Evolutionary conservation across 805 yeast genomes (phyloP).

Genomic region (Lipomyces spencermartinsiae): DNA sequence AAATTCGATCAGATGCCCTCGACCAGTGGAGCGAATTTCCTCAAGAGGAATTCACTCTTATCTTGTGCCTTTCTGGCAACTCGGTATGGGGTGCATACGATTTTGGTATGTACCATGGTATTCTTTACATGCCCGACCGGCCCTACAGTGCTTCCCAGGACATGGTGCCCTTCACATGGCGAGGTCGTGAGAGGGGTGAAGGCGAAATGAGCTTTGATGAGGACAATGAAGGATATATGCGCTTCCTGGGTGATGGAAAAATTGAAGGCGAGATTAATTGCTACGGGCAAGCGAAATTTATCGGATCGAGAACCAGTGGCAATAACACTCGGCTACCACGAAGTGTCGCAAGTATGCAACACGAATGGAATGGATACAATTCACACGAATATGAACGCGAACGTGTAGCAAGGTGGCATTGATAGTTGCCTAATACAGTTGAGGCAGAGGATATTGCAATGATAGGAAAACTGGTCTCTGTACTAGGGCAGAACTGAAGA

Average conservation of each 20-base stretch:
- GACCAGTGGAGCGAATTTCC: constrained; percentile 4
- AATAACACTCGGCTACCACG: constrained; percentile 6
- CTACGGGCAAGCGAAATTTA: constrained; percentile 5
- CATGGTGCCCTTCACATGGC: constrained; percentile 11
- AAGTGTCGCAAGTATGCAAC: constrained; percentile 7
- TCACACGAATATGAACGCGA: constrained; percentile 4
- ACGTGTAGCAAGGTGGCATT: constrained; percentile 9
- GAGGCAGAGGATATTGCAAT: constrained; percentile 1
- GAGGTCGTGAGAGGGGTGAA: constrained; percentile 9
- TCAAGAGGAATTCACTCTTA: constrained; percentile 10
- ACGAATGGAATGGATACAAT: constrained; percentile 10
- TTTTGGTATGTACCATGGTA: constrained; percentile 5
- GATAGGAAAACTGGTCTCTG: background rate
- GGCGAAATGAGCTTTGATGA: constrained; percentile 8
- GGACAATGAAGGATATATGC: constrained; percentile 7
- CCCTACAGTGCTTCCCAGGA: constrained; percentile 1
- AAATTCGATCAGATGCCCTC: constrained; percentile 5
- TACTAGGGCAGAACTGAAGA: constrained; percentile 5
- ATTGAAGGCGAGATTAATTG: constrained; percentile 7
- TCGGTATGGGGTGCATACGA: constrained; percentile 5
- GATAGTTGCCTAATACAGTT: constrained; percentile 1
- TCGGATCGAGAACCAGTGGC: constrained; percentile 5
- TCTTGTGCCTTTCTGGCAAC: constrained; percentile 6
- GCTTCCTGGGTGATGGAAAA: constrained; percentile 3
- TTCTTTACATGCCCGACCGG: constrained; percentile 3